Evolutionary conservation across 2,329 filamentous ascomycete genomes (phyloP), one percentile per base, ranked within the genome.

Genomic region (Dactylonectria estremocensis): DNA sequence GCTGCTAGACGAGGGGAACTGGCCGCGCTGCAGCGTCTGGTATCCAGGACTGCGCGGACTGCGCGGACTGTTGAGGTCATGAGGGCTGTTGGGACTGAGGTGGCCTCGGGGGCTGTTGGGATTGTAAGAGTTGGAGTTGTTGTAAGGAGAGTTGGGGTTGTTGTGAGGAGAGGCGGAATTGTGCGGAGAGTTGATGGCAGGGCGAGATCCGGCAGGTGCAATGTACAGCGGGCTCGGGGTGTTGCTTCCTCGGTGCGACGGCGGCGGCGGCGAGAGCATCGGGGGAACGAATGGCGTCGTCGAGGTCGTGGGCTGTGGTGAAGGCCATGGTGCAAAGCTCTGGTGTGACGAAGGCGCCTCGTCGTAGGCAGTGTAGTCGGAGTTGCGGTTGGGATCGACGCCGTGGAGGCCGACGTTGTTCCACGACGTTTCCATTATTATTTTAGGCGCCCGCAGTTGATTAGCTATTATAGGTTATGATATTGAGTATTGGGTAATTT

Each of bases 191-290:
- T 28, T 28, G 24, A 28, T 28, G 7, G 24, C 24, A 28, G 67
- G 61, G 18, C 67, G 31, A 20, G 62, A 18, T n/a, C 40, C 40
- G 40, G 14, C 14, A 43, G 40, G 40, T 14, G 40, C 14, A 43
- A 70, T 68, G 13, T 65, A 48, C 7, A 66, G 59, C 35, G 64
- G 64, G 1, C 71, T 70, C 31, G 72, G 66, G 6, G 69, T 52
- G 57, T 43, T 56, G 53, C 16, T 62, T 10, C 64, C 58, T 68
- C 61, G 46, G 56, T 69, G 69, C 7, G 69, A 71, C 2, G 61
- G 67, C 11, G 68, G 46, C 18, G 74, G 74, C n/a, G 74, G 74
- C 13, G 74, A 75, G 35, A 76, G 71, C 16, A 76, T 67, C 16
- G 72, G 65, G 7, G 69, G 58, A 53, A 70, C 24, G n/a, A 71